These are phyloP conservation scores for Trichoderma erinaceum DNA, from an alignment of 495 filamentous ascomycete species.

Conservation along the genomic window DNA sequence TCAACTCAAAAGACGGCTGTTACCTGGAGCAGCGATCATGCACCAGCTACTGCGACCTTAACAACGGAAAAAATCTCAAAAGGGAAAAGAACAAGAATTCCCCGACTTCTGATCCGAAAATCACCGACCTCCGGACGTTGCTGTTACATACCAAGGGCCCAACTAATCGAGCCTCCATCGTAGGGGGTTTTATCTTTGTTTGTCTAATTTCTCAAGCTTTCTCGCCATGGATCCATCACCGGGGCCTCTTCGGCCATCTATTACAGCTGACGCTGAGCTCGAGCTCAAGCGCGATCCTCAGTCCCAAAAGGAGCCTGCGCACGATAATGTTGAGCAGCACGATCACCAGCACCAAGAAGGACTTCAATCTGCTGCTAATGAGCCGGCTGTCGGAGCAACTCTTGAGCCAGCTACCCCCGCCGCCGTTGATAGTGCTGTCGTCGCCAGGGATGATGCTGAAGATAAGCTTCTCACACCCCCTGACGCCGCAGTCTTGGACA, in stretches of 20 bases:
- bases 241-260: conserved; percentile 14
- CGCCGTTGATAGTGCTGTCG: conserved; percentile 1
- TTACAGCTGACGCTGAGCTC: background rate
- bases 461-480: conserved; percentile 10
- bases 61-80: background rate
- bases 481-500: conserved; percentile 17
- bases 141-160: background rate
- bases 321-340: background rate
- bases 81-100: background rate
- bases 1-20: background rate
- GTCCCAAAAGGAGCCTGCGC: background rate
- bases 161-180: background rate
- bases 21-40: background rate
- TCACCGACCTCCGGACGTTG: conserved; percentile 10
- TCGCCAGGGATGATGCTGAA: conserved; percentile 1
- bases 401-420: background rate
- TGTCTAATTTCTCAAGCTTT: background rate
- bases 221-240: conserved; percentile 12
- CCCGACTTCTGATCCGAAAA: background rate
- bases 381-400: background rate
- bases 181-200: background rate
- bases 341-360: background rate
- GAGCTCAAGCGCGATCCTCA: background rate
- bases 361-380: background rate
- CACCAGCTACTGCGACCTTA: background rate